Percentiles rank a stretch among this genome's conserved stretches.
These are phyloP conservation scores for Chaetomiaceae sp. DNA, from an alignment of 2,329 filamentous ascomycete genomes.

Conservation along the genomic window DNA sequence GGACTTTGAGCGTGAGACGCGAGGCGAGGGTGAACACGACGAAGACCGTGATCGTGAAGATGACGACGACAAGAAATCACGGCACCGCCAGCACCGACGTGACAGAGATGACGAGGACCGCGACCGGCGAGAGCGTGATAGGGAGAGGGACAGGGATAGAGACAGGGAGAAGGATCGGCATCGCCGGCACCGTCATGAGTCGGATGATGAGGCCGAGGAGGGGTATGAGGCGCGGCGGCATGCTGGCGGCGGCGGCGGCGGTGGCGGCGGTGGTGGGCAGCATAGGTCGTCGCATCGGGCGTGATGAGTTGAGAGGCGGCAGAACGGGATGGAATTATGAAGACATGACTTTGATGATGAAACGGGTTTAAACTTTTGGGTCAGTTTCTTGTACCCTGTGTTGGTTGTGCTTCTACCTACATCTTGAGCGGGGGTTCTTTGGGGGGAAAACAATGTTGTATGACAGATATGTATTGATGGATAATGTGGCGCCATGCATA, in stretches of 20 bases:
- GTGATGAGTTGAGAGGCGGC: too few species aligned
- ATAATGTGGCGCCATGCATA: too few species aligned
- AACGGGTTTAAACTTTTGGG: conserved; percentile 30
- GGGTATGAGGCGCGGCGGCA: conserved; percentile 18
- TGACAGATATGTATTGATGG: too few species aligned
- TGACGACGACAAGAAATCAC: conserved; percentile 30
- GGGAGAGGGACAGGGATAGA: conserved; percentile 30
- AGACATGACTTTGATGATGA: too few species aligned
- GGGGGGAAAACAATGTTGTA: too few species aligned
- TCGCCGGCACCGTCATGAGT: conserved; percentile 29
- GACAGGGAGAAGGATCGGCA: conserved; percentile 30
- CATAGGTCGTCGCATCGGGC: conserved; percentile 32
- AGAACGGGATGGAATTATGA: too few species aligned
- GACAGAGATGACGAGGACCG: conserved; percentile 28
- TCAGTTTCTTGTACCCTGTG: too few species aligned
- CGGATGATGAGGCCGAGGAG: conserved; percentile 29
- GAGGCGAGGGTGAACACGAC: conserved; percentile 28
- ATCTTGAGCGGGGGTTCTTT: too few species aligned
- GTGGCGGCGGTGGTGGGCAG: conserved; percentile 2
- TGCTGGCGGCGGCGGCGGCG: conserved; percentile 15
- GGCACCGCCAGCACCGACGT: conserved; percentile 35
- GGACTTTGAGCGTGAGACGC: conserved; percentile 36
- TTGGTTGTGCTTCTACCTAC: too few species aligned
- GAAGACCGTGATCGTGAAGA: conserved; percentile 33
- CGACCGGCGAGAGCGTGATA: conserved; percentile 32